Evolutionary conservation across 768 basidiomycete genomes (phyloP).

Genomic region (Pleurotus giganteus): DNA sequence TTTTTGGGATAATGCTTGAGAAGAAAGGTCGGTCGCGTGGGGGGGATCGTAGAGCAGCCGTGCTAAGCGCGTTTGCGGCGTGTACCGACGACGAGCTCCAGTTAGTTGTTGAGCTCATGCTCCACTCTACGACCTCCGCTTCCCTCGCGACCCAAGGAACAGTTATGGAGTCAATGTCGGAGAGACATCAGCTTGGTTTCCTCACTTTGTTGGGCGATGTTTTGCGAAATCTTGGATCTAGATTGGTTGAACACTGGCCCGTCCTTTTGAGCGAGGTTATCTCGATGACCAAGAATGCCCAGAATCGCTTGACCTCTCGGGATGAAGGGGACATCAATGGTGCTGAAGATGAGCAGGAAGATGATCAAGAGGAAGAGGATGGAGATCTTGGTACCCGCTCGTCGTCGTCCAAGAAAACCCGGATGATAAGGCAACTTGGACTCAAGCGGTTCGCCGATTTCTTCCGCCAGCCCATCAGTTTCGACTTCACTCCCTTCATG

Average conservation of each 20-base stretch:
- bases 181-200: constrained; percentile 81
- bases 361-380: constrained; percentile 32
- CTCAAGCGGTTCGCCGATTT: constrained; percentile 87
- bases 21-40: constrained; percentile 66
- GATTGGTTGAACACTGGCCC: constrained; percentile 70
- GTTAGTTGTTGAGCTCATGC: constrained; percentile 84
- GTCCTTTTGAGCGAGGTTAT: constrained; percentile 68
- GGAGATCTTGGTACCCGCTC: constrained; percentile 23
- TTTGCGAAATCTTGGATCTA: constrained; percentile 76
- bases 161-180: constrained; percentile 33
- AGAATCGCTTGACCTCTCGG: constrained; percentile 46
- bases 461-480: constrained; percentile 69
- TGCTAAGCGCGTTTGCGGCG: constrained; percentile 66
- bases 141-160: constrained; percentile 18
- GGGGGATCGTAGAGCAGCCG: constrained; percentile 69
- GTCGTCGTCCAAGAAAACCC: constrained; percentile 42
- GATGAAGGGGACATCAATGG: constrained; percentile 29
- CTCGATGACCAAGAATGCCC: constrained; percentile 63
- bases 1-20: constrained; percentile 89
- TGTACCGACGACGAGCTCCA: constrained; percentile 74
- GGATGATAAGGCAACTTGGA: constrained; percentile 78
- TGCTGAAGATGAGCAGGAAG: constrained; percentile 37
- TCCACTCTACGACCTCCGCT: constrained; percentile 59
- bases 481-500: constrained; percentile 77
- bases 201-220: constrained; percentile 83